A percentile compares a stretch with the other conserved stretches of the same genome.
Conservation (phyloP, 805 yeast species). For the Kodamaea kaohsiungensis region DNA sequence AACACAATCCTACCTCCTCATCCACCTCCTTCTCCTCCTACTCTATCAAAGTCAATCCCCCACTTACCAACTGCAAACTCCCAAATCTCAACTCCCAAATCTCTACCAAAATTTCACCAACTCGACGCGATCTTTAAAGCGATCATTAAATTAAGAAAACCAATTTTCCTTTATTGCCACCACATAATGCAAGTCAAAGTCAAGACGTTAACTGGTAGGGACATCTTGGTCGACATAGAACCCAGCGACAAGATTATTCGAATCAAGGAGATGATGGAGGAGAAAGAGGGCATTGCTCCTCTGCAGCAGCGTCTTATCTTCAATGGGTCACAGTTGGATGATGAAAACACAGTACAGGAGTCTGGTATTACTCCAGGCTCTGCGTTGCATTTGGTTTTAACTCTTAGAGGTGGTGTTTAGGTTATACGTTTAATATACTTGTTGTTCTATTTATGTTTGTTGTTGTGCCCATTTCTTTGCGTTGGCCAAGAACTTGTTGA, state of each 20-base stretch:
- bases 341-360: slow-evolving; percentile 68
- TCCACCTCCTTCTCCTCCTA: neutral
- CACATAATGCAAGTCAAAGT: slow-evolving; percentile 62
- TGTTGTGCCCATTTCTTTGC: slow-evolving; percentile 38
- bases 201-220: slow-evolving; percentile 81
- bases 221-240: slow-evolving; percentile 75
- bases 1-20: no score
- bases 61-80: no score
- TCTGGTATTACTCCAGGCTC: slow-evolving; percentile 85
- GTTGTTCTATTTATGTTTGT: neutral
- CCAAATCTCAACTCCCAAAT: neutral
- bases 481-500: slow-evolving; percentile 42
- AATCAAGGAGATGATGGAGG: slow-evolving; percentile 90
- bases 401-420: slow-evolving; percentile 80
- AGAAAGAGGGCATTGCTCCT: slow-evolving; percentile 96
- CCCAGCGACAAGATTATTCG: slow-evolving; percentile 65
- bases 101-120: neutral
- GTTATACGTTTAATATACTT: neutral
- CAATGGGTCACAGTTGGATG: slow-evolving; percentile 91
- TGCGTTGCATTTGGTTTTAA: slow-evolving; percentile 84
- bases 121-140: neutral
- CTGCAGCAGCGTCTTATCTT: slow-evolving; percentile 89
- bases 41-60: neutral
- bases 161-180: neutral
- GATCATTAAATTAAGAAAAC: neutral